A percentile compares a stretch with the other conserved stretches of the same genome.
Conservation (phyloP, 257 asterid genomes). For the Solanum sitiens region DNA sequence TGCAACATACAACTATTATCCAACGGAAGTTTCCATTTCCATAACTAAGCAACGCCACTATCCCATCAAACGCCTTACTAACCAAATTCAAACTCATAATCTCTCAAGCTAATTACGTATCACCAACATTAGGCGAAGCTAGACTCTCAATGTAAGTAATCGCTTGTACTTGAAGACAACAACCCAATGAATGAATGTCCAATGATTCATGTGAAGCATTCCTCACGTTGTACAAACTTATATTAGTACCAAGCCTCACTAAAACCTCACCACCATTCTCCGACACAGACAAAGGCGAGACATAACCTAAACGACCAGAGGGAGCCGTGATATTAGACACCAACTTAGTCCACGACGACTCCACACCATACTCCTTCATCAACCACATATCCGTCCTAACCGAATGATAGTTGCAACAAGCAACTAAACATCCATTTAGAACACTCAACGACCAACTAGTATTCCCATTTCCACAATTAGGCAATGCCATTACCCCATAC, state of each 20-base stretch:
- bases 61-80: not conserved
- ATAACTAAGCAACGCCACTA: not conserved
- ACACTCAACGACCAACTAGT: not conserved
- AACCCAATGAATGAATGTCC: not conserved
- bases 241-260: not conserved
- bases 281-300: slow-evolving; percentile 9
- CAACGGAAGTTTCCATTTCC: not conserved
- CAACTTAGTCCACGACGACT: slow-evolving; percentile 23
- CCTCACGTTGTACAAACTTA: slow-evolving; percentile 1
- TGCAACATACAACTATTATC: not conserved
- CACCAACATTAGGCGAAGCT: slow-evolving; percentile 7
- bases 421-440: slow-evolving; percentile 4
- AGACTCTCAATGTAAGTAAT: slow-evolving; percentile 17
- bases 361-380: slow-evolving; percentile 23
- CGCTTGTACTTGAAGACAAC: not conserved
- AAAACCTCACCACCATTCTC: slow-evolving; percentile 11
- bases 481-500: not conserved
- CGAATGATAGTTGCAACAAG: not conserved
- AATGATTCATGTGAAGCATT: not conserved
- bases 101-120: not conserved
- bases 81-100: not conserved
- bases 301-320: not conserved
- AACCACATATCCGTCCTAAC: slow-evolving; percentile 22
- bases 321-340: not conserved
- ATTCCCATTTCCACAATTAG: not conserved